phyloP scores from a whole-genome alignment of 2,329 filamentous ascomycete genomes.

The Cryoendolithus antarcticus region DNA sequence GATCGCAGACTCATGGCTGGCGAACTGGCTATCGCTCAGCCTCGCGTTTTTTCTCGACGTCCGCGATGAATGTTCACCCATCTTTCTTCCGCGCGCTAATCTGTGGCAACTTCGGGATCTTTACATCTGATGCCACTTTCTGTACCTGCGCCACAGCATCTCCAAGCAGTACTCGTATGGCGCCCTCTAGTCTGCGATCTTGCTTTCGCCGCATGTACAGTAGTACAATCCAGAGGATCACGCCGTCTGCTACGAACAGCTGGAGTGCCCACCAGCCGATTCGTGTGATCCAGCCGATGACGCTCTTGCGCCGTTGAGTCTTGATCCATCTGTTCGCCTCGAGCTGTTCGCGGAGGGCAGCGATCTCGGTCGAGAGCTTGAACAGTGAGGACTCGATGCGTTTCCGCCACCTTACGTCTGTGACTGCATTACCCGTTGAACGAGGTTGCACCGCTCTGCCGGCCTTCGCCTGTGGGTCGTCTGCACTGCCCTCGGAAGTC shows the following conservation, averaged over 20 bases:
- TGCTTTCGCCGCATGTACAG: slow-evolving; percentile 61
- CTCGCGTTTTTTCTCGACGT: too few species aligned
- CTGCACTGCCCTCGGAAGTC: background rate
- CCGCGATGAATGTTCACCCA: background rate
- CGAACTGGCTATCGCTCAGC: too few species aligned
- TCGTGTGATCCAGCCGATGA: slow-evolving; percentile 61
- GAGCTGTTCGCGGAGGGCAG: slow-evolving; percentile 83
- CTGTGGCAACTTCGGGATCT: slow-evolving; percentile 19
- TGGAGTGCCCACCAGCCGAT: slow-evolving; percentile 56
- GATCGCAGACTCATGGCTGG: too few species aligned
- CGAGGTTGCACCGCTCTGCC: background rate
- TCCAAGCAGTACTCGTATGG: slow-evolving; percentile 53
- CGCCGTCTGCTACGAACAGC: slow-evolving; percentile 60
- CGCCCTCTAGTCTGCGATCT: slow-evolving; percentile 59
- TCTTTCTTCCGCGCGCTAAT: slow-evolving; percentile 8
- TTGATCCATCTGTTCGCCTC: slow-evolving; percentile 62
- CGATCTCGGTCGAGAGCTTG: slow-evolving; percentile 83
- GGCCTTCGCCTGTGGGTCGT: background rate
- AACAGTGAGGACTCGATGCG: slow-evolving; percentile 77
- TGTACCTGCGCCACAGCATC: slow-evolving; percentile 29
- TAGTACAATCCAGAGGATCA: slow-evolving; percentile 53
- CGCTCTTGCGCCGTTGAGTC: slow-evolving; percentile 49
- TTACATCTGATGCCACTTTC: slow-evolving; percentile 20
- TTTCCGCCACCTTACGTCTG: slow-evolving; percentile 56
- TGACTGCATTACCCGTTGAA: background rate